A percentile compares a stretch with the other conserved stretches of the same genome.
These are phyloP conservation scores for Yarrowia sp. DNA, from an alignment of 805 yeast genomes.

Conservation along the genomic window DNA sequence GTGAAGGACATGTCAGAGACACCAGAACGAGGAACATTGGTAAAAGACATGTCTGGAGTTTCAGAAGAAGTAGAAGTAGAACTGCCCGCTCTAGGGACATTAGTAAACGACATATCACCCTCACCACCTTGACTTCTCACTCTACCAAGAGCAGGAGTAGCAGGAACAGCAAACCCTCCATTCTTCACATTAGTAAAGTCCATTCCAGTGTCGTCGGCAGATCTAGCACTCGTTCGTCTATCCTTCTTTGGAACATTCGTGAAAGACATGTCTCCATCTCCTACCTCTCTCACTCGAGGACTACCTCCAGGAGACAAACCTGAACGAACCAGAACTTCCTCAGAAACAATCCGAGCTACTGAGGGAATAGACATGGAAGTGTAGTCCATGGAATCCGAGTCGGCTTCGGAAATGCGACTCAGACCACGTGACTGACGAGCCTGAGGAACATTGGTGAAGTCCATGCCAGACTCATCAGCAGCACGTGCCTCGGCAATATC, in stretches of 20 bases:
- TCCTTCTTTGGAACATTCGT: neutral
- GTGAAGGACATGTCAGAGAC: too few relatives aligned
- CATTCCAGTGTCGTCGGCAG: neutral
- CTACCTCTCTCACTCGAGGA: constrained; percentile 8
- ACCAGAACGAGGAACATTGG: too few relatives aligned
- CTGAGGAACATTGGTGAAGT: neutral
- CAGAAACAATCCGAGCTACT: constrained; percentile 18
- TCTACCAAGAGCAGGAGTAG: neutral
- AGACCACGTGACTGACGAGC: neutral
- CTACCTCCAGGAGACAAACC: constrained; percentile 31
- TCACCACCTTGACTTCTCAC: neutral
- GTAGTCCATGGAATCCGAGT: constrained; percentile 19
- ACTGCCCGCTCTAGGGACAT: neutral
- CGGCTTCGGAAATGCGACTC: constrained; percentile 26
- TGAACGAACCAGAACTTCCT: constrained; percentile 12
- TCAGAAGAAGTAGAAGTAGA: neutral
- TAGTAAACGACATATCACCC: constrained; percentile 11
- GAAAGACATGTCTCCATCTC: neutral
- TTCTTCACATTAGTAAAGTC: constrained; percentile 10
- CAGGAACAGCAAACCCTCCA: neutral
- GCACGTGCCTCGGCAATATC: constrained; percentile 11
- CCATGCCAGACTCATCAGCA: neutral
- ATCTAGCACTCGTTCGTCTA: too few relatives aligned
- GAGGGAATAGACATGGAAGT: constrained; percentile 6
- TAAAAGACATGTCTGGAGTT: too few relatives aligned